A percentile compares a stretch with the other conserved stretches of the same genome.
Conservation (phyloP, 805 yeast genomes). For the Kodamaea kaohsiungensis region DNA sequence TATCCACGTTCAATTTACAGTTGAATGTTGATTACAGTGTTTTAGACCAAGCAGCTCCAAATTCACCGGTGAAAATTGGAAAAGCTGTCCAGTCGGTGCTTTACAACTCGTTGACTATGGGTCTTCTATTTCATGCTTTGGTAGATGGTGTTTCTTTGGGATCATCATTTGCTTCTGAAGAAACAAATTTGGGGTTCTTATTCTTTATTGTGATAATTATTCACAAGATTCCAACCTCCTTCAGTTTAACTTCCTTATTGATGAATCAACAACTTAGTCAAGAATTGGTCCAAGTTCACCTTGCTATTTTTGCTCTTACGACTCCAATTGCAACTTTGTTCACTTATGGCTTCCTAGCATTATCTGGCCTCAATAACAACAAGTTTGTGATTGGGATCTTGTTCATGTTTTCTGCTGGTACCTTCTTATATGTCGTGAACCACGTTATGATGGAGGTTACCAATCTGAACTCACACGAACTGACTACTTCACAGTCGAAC, state of each 20-base stretch:
- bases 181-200: constrained; percentile 38
- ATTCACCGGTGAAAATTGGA: constrained; percentile 13
- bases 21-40: constrained; percentile 1
- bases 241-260: constrained; percentile 62
- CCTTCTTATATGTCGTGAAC: constrained; percentile 69
- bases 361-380: constrained; percentile 25
- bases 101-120: constrained; percentile 53
- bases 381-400: constrained; percentile 53
- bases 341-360: constrained; percentile 43
- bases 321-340: constrained; percentile 62
- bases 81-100: constrained; percentile 27
- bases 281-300: constrained; percentile 42
- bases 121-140: constrained; percentile 63
- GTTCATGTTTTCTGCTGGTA: constrained; percentile 67
- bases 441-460: constrained; percentile 53
- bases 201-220: constrained; percentile 62
- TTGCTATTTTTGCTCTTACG: constrained; percentile 54
- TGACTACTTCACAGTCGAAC: constrained; percentile 4
- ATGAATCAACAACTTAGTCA: constrained; percentile 36
- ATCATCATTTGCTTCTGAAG: constrained; percentile 47
- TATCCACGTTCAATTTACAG: not conserved
- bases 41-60: constrained; percentile 7
- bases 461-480: not conserved
- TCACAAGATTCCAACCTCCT: constrained; percentile 76
- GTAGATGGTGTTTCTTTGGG: constrained; percentile 78